Base-by-base conservation (phyloP, 371 early-diverging fungal species). In the Umbelopsis sp. region DNA sequence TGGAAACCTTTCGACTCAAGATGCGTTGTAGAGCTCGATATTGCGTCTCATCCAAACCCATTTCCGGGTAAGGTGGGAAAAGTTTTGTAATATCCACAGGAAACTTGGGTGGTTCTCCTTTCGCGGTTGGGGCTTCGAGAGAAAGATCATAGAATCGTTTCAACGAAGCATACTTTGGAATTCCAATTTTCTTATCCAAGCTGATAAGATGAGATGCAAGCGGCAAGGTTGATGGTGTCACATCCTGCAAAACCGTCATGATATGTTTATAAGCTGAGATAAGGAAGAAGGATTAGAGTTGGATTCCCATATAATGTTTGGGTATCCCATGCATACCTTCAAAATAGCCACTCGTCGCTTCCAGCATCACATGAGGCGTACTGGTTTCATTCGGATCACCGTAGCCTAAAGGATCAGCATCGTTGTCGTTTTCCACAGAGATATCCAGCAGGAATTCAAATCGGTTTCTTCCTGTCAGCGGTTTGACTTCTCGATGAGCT, bases 391-490 rank as follows among this genome's bases (percentile, higher is more conserved):
- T 45, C 29, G 81, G 79, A 52, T 80, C 78, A n/a, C 83, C 83
- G 72, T 75, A 80, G 0, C 83, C 81, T 20, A 83, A 63, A 0
- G 83, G 83, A 38, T 66, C 65, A 12, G 68, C 48, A n/a, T 79
- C 77, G 62, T 77, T 76, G 32, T 83, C 83, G 22, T 74, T 64
- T 51, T 84, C 84, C n/a, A 84, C 65, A 32, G 68, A 75, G 18
- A 89, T 69, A 63, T 87, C 86, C n/a, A 89, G 75, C 70, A 85
- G 65, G 20, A 84, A 77, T 46, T 87, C 85, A 38, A 78, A 81
- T 9, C 80, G 72, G 44, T 76, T 79, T 37, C 78, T 70, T 4
- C 81, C 80, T 16, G 62, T 68, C 73, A 88, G 74, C 1, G 81
- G 82, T 16, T 81, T 79, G 1, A 80, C 73, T 24, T 85, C 84